Percentiles rank a stretch among this genome's conserved stretches.
Conservation (phyloP, 139 green algal genomes). For the Nannochloris sp. region DNA sequence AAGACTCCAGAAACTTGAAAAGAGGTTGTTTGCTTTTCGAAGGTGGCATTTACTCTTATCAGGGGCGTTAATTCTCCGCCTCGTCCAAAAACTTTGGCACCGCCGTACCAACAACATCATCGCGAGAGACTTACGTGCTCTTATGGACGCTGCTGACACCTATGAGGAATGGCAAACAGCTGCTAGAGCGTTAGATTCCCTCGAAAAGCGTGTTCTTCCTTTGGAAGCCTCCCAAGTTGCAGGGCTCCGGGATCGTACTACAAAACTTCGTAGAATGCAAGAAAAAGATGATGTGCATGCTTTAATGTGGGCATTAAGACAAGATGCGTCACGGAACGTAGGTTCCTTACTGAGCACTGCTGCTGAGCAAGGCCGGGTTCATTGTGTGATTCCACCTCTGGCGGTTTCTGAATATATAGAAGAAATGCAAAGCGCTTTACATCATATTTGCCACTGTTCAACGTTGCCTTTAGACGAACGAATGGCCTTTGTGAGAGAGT, state of each 20-base stretch:
- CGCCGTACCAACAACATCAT: too few relatives aligned
- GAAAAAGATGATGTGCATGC: not conserved
- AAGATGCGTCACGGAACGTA: not conserved
- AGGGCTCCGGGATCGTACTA: not conserved
- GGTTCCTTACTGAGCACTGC: not conserved
- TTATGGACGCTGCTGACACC: too few relatives aligned
- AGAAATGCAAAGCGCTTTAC: slow-evolving; percentile 70
- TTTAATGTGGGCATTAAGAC: not conserved
- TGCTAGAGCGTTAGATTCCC: not conserved
- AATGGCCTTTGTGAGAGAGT: slow-evolving; percentile 81
- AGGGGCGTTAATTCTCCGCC: too few relatives aligned
- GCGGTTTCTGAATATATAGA: slow-evolving; percentile 82
- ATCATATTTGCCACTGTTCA: slow-evolving; percentile 8
- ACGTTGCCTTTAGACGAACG: slow-evolving; percentile 72
- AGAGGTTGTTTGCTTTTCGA: too few relatives aligned
- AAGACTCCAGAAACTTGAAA: too few relatives aligned
- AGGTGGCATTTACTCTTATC: too few relatives aligned
- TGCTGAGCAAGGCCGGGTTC: slow-evolving; percentile 9
- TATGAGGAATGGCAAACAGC: not conserved
- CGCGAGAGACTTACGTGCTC: too few relatives aligned
- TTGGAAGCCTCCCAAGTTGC: not conserved
- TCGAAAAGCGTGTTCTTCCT: not conserved
- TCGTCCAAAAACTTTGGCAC: too few relatives aligned
- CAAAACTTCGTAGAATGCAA: not conserved
- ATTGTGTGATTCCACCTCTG: slow-evolving; percentile 52